Evolutionary conservation across 2,329 filamentous ascomycete genomes (phyloP), one percentile per base, ranked within the genome.

Genomic region (Ascochyta fabae): DNA sequence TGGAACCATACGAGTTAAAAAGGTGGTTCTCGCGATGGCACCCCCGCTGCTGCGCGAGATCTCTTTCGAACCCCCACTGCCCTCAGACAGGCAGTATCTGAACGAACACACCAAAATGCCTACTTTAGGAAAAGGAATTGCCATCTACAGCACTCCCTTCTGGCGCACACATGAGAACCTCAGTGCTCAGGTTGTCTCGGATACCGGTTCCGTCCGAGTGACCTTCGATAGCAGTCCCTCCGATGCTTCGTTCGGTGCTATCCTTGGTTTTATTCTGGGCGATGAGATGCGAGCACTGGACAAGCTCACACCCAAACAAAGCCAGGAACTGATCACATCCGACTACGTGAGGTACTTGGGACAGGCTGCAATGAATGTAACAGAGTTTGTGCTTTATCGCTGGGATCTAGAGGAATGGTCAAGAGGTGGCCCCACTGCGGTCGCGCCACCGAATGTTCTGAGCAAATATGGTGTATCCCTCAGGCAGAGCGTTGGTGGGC

Each of bases 61-160:
- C 29, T 50, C 38, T 0, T 86, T 86, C 66, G 47, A 66, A 0
- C 84, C 84, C 0, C 52, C 73, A 0, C 74, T 87, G 0, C 80
- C 80, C 0, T 29, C 60, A 0, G 56, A 62, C 2, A 83, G 82
- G 59, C 63, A 67, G n/a, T 64, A 70, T 0, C 66, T 78, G 39
- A 59, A 70, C 12, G 61, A 76, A 3, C 70, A 75, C 0, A 75
- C 74, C 6, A 66, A 59, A 0, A 77, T 80, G 35, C 82, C 83
- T 3, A 79, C 80, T 56, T 83, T 83, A 60, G 79, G 77, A 45
- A 86, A 86, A 65, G 78, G 77, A 6, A 82, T 85, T 48, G 62
- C 81, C 9, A 70, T 78, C 27, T 84, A 79, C 66, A 52, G 67
- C 0, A 64, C 65, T 4, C 78, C 81, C 0, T 84, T 78, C 66